Conservation (phyloP, 345 rosid species). For the Bruguiera gymnorhiza region DNA sequence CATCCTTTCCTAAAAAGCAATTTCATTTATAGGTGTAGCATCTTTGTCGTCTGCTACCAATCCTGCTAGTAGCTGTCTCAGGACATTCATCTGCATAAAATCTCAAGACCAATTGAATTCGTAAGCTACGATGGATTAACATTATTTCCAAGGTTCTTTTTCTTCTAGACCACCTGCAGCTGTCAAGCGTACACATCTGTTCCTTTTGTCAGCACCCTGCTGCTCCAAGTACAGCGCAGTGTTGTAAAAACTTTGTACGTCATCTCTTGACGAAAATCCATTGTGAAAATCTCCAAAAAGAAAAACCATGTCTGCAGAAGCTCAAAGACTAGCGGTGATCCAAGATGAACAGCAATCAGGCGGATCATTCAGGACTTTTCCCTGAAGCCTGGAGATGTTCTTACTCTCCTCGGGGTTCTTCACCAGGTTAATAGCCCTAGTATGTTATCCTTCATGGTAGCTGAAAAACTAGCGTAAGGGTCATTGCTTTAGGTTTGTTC, state of each 20-base stretch:
- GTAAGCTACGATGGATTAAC: too few relatives aligned
- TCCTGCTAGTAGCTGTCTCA: too few relatives aligned
- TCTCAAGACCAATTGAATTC: too few relatives aligned
- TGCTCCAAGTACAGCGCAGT: not conserved
- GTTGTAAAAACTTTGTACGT: not conserved
- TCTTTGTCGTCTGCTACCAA: too few relatives aligned
- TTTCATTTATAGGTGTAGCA: not conserved
- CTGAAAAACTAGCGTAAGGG: constrained; percentile 35
- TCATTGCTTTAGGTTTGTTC: too few relatives aligned
- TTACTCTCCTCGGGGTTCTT: constrained; percentile 40
- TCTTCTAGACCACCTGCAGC: too few relatives aligned
- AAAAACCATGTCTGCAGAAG: constrained; percentile 29
- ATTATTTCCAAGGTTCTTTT: too few relatives aligned
- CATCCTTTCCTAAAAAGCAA: not conserved
- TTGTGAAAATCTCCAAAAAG: not conserved
- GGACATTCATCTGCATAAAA: too few relatives aligned
- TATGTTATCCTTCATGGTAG: not conserved
- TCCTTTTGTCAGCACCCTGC: too few relatives aligned
- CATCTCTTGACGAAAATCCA: too few relatives aligned
- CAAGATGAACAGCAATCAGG: constrained; percentile 36
- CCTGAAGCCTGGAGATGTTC: constrained; percentile 44
- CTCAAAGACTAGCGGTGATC: constrained; percentile 44
- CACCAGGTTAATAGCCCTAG: constrained; percentile 66
- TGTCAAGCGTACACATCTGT: too few relatives aligned
- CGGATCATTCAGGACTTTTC: constrained; percentile 30